A percentile compares a stretch with the other conserved stretches of the same genome.
phyloP scores from a whole-genome alignment of 306 rosid genomes.

The Benincasa hispida region DNA sequence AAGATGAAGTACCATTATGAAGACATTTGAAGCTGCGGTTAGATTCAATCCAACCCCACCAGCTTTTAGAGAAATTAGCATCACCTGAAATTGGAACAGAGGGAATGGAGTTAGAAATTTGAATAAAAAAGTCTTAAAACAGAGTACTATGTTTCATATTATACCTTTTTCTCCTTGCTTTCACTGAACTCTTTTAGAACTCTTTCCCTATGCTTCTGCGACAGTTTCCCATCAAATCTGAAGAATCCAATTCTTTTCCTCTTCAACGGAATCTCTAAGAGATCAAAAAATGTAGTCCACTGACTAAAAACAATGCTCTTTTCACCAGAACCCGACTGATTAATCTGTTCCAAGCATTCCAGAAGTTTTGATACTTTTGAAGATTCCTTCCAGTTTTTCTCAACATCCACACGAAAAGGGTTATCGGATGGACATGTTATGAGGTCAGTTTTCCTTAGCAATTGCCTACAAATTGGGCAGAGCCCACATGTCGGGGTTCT shows the following conservation, averaged over 20 bases:
- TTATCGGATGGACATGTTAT: constrained; percentile 47
- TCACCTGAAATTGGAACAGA: constrained; percentile 23
- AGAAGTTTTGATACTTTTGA: constrained; percentile 59
- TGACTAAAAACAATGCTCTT: constrained; percentile 82
- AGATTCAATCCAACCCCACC: constrained; percentile 94
- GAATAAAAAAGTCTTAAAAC: neutral
- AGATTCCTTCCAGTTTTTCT: constrained; percentile 66
- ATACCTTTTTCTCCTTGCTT: constrained; percentile 42
- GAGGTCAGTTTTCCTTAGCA: constrained; percentile 37
- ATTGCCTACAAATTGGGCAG: constrained; percentile 59
- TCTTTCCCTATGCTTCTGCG: constrained; percentile 57
- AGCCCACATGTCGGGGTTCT: constrained; percentile 38
- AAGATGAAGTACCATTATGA: constrained; percentile 38
- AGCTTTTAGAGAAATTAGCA: constrained; percentile 67
- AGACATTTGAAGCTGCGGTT: constrained; percentile 81
- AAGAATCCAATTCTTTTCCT: constrained; percentile 39
- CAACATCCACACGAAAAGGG: constrained; percentile 51
- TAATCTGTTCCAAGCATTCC: constrained; percentile 38
- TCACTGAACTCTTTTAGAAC: constrained; percentile 57
- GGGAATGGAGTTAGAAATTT: neutral
- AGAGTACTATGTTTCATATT: neutral
- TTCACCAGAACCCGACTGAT: constrained; percentile 26
- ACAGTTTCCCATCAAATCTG: constrained; percentile 58
- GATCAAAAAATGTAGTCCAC: constrained; percentile 71
- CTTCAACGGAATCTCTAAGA: constrained; percentile 58